Base-by-base conservation (phyloP, 2,329 filamentous ascomycete species). In the Colletotrichum sp. region DNA sequence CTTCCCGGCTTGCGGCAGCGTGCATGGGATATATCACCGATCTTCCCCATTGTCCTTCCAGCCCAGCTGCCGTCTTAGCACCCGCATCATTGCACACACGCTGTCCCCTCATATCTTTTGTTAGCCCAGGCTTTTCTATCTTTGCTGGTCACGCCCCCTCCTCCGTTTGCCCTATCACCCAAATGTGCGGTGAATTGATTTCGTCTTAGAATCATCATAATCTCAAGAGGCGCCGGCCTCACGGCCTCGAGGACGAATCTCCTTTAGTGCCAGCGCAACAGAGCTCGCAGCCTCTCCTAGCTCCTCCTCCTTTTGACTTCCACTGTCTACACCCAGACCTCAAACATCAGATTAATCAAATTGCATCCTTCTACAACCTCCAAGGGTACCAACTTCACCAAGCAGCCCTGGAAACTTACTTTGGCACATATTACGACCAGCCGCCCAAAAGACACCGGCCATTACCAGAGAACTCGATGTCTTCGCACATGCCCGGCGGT, bases 1-100 rank as follows among this genome's bases (percentile, higher is more conserved):
- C 80, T 84, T 80, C 80, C 82, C 81, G 83, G 80, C 81, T 81
- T 80, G 81, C 84, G 86, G 86, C 83, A 85, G 82, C 82, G 81
- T 87, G 85, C 86, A 88, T 86, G 82, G 81, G 81, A 83, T 87
- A 86, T 86, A 85, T 87, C 83, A 86, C 83, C 81, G 81, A 82
- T 82, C 79, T 79, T 79, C 79, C 74, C 80, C 82, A 76, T 71
- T 75, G 75, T 76, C 75, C 64, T 77, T 78, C 78, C 75, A 78
- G 76, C 78, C 65, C 49, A 70, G 70, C 78, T 76, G 75, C 78
- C 76, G 67, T 70, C 77, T 64, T 65, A 77, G 76, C 68, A 79
- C 73, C 73, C 72, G 60, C 72, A 75, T 75, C 75, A 67, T 76
- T 64, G 44, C 77, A 71, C 72, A 66, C 69, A 73, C 62, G 68